Base-by-base conservation (phyloP, 2,329 filamentous ascomycete species). In the Lecanosticta acicola region DNA sequence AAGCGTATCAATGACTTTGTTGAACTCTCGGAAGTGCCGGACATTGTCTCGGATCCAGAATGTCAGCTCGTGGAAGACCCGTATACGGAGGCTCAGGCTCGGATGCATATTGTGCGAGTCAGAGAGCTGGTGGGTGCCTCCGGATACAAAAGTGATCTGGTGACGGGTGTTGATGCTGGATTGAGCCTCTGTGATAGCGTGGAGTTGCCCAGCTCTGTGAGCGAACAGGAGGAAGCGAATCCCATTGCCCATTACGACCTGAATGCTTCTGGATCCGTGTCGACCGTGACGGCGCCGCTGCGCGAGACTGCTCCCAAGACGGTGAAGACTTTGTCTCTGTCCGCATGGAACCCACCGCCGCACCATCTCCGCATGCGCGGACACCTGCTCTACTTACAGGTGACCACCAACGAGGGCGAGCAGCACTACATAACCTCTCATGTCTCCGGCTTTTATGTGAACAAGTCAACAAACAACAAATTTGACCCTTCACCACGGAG, bases 31-130 rank as follows among this genome's bases (percentile, higher is more conserved):
- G 91, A 98, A 65, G 85, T 98, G 45, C 78, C 85, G 39, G 88
- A 80, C 46, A 78, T 98, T 45, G 79, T 80, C 43, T 70, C 84
- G 26, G 83, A 89, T 52, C 85, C 90, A 29, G 85, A 90, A 61
- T 78, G 96, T 48, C 79, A 78, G 43, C 72, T 98, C 58, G 81
- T 96, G 44, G 85, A 96, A 70, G 93, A 98, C 64, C 87, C 94
- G 37, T 98, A 98, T 68, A 98, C 88, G 35, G 93, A 98, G 73
- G 97, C 95, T 73, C 93, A 98, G 71, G 91, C 93, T 21, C 84
- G 94, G 55, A 85, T 98, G 75, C 93, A 98, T 69, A 74, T 97
- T 54, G 81, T 98, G 42, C 80, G 93, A 56, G 84, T 95, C 51
- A 80, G 93, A 53, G 93, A 98, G 65, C 78, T 98, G 55, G 89